A percentile compares a stretch with the other conserved stretches of the same genome.
Evolutionary conservation across 768 basidiomycete species (phyloP).

Genomic region (Leccinum pellstonianum): DNA sequence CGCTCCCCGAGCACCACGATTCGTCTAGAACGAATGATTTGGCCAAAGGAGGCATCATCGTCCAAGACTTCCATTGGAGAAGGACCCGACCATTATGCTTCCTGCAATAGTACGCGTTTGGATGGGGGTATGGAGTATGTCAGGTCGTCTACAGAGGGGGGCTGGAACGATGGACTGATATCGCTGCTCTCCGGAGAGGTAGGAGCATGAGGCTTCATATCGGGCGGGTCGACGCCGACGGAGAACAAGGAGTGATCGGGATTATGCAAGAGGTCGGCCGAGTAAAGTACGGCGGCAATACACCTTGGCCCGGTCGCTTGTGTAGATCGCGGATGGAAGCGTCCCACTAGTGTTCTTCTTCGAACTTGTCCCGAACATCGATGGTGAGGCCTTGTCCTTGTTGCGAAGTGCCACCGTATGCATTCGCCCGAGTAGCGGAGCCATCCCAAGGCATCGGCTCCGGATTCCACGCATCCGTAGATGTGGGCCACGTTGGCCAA

Average conservation of each 20-base stretch:
- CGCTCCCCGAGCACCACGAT: not conserved
- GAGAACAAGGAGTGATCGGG: constrained; percentile 70
- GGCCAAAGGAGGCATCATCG: constrained; percentile 59
- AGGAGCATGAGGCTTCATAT: constrained; percentile 25
- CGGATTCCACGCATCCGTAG: constrained; percentile 23
- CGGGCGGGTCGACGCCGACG: constrained; percentile 44
- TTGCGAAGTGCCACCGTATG: constrained; percentile 20
- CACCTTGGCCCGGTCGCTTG: constrained; percentile 66
- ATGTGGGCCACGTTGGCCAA: constrained; percentile 12
- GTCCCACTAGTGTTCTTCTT: constrained; percentile 78
- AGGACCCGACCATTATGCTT: constrained; percentile 84
- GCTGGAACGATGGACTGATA: constrained; percentile 14
- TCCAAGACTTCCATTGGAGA: constrained; percentile 64
- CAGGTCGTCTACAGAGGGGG: constrained; percentile 62
- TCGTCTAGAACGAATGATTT: constrained; percentile 42
- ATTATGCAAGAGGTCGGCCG: constrained; percentile 63
- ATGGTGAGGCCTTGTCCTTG: constrained; percentile 44
- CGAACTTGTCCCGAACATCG: constrained; percentile 55
- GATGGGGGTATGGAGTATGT: constrained; percentile 71
- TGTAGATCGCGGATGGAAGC: constrained; percentile 41
- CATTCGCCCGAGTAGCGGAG: constrained; percentile 23
- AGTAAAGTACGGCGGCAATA: constrained; percentile 60
- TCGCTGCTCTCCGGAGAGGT: constrained; percentile 22
- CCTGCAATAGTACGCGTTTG: constrained; percentile 79
- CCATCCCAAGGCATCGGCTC: constrained; percentile 26